Percentiles rank a stretch among this genome's conserved stretches.
These are phyloP conservation scores for Quercus alba DNA, from an alignment of 306 rosid genomes.

Conservation along the genomic window DNA sequence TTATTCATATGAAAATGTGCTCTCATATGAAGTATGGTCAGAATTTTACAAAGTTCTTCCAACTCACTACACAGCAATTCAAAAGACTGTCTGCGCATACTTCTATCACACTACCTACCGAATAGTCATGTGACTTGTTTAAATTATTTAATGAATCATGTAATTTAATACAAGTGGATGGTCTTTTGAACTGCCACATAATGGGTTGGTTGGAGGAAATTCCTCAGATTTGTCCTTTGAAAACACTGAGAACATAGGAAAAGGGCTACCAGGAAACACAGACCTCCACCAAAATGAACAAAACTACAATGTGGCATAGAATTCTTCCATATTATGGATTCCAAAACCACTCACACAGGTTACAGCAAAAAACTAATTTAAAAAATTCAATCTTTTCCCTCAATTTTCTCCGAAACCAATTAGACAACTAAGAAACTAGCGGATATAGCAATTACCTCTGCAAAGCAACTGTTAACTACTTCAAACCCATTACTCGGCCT, in stretches of 20 bases:
- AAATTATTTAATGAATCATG: no score
- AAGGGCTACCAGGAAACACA: not conserved
- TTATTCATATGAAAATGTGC: not conserved
- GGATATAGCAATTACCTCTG: not conserved
- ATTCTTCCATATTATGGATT: not conserved
- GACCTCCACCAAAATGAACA: not conserved
- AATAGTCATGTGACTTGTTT: no score
- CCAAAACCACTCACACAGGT: not conserved
- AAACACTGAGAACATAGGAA: not conserved
- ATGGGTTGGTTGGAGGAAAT: no score
- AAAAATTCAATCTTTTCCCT: not conserved
- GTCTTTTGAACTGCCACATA: no score
- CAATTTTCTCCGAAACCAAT: not conserved
- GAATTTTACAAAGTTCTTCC: no score
- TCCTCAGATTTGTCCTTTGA: not conserved
- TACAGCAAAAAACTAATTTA: not conserved
- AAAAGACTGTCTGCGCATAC: rapidly evolving
- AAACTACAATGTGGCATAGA: not conserved
- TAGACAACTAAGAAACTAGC: not conserved
- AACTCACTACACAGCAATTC: no score
- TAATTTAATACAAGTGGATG: no score
- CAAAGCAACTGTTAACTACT: not conserved
- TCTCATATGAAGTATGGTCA: not conserved
- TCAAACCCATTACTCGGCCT: not conserved
- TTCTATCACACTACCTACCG: no score